Conservation (phyloP, 805 yeast genomes). For the Candida ulmi region DNA sequence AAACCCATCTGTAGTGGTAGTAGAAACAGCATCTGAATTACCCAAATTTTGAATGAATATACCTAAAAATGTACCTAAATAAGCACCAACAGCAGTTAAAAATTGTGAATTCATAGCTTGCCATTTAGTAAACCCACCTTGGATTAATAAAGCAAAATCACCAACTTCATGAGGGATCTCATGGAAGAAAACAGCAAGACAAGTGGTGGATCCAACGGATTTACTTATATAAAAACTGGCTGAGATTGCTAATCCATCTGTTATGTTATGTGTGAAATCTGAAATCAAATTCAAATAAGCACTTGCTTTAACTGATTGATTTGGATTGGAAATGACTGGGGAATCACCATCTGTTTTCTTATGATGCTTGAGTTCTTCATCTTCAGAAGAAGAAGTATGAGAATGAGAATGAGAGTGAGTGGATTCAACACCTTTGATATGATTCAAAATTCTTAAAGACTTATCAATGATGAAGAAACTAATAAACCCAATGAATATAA, state of each 20-base stretch:
- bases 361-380: constrained; percentile 11
- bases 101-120: constrained; percentile 66
- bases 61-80: constrained; percentile 60
- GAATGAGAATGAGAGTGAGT: constrained; percentile 42
- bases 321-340: constrained; percentile 29
- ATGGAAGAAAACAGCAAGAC: constrained; percentile 67
- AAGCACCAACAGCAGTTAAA: constrained; percentile 60
- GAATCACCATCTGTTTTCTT: constrained; percentile 21
- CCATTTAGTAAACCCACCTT: constrained; percentile 62
- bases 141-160: constrained; percentile 66
- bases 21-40: constrained; percentile 1
- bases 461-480: constrained; percentile 61
- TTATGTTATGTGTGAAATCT: constrained; percentile 67
- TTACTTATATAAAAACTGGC: constrained; percentile 61
- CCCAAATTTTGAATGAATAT: constrained; percentile 45
- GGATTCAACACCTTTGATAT: constrained; percentile 25
- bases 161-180: constrained; percentile 82
- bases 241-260: constrained; percentile 73
- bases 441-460: constrained; percentile 43
- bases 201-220: constrained; percentile 60
- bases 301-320: constrained; percentile 32
- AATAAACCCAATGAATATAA: constrained; percentile 56
- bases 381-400: constrained; percentile 21
- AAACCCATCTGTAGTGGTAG: neutral
- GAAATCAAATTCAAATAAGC: constrained; percentile 65